Conservation (phyloP, 2,329 filamentous ascomycete genomes). For the Aspergillus sp. region DNA sequence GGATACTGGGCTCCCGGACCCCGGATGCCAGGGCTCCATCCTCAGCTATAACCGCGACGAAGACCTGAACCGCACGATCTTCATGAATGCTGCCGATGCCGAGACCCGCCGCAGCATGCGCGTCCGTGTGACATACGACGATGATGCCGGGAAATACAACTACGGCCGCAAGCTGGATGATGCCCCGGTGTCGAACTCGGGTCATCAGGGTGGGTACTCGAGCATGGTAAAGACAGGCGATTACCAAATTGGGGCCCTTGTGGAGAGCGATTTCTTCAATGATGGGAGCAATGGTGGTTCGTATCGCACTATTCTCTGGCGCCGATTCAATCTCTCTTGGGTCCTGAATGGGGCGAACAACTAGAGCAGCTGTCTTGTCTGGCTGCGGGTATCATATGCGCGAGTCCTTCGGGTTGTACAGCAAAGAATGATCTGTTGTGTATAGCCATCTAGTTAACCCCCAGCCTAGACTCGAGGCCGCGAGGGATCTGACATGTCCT, state of each 20-base stretch:
- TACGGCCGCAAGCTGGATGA: slow-evolving; percentile 6
- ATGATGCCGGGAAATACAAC: slow-evolving; percentile 3
- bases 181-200: not conserved
- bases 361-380: not conserved
- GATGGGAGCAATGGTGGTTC: not conserved
- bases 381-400: too few species aligned
- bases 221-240: not conserved
- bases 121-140: slow-evolving; percentile 8
- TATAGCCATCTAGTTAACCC: too few species aligned
- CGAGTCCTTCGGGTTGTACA: too few species aligned
- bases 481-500: too few species aligned
- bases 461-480: too few species aligned
- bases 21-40: slow-evolving; percentile 8
- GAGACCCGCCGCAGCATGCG: slow-evolving; percentile 7
- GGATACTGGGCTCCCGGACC: slow-evolving; percentile 8
- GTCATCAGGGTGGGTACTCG: not conserved
- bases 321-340: slow-evolving; percentile 12
- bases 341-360: slow-evolving; percentile 12
- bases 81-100: slow-evolving; percentile 6
- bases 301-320: slow-evolving; percentile 8
- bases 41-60: slow-evolving; percentile 3
- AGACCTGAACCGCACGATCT: slow-evolving; percentile 7
- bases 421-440: too few species aligned
- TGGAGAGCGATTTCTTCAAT: slow-evolving; percentile 10
- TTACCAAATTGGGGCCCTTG: slow-evolving; percentile 4